Base-by-base conservation (phyloP, 2,329 filamentous ascomycete genomes). In the Pyrenochaeta sp. region DNA sequence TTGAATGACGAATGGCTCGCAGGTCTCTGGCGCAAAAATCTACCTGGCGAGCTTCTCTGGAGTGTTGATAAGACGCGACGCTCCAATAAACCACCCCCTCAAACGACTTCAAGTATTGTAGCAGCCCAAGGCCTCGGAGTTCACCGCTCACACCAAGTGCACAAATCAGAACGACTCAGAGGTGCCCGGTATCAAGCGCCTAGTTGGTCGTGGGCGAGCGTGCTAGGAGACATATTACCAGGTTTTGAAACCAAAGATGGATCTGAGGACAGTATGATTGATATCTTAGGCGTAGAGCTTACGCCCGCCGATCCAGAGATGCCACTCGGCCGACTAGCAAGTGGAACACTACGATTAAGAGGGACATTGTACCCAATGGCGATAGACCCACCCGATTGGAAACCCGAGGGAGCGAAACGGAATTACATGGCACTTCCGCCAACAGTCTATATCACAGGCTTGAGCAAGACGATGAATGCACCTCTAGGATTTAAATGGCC, bases 131-230 rank as follows among this genome's bases (percentile, higher is more conserved):
- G 24, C 24, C 45, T 37, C 7, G 27, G 27, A 7, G 32, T 48
- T 10, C 28, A 22, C 24, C 43, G 43, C 19, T 25, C 43, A 45
- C 43, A 45, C 24, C 43, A 45, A 27, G 43, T 45, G 5, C 43
- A 45, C 27, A 13, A 13, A 27, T 22, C 43, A 22, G 43, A 45
- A 45, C 22, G 43, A 45, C 43, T 45, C 1, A 45, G 7, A 15
- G 43, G 43, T 19, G 13, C 22, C 19, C n/a, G 43, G 22, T 45
- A 45, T 27, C 43, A 45, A 19, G 43, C 43, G 6, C 43, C 43
- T 6, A 45, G 43, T 15, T 45, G 43, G 43, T 45, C 43, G 15
- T 45, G 43, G 43, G 43, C 43, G 19, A 45, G 43, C 24, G 43
- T 45, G 19, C 24, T 45, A 27, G 43, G 43, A 24, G 43, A 45